Conservation (phyloP, 1,284 basidiomycete genomes). For the Ceratobasidium papillatum region DNA sequence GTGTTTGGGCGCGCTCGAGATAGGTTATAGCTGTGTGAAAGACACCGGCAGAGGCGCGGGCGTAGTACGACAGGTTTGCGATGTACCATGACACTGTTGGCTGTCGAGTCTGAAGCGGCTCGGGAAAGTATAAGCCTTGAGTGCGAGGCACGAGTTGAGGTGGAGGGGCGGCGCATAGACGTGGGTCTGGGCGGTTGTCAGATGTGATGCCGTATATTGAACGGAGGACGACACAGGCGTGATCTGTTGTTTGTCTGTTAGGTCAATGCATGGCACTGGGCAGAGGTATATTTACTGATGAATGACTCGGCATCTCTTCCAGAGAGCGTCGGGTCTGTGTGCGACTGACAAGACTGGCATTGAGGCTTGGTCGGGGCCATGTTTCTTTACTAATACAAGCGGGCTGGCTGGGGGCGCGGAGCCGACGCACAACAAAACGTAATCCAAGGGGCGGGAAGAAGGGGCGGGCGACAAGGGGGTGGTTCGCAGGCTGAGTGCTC, state of each 20-base stretch:
- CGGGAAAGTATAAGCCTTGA: constrained; percentile 35
- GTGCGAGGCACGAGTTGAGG: background rate
- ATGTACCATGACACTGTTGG: constrained; percentile 37
- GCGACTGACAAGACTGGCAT: constrained; percentile 2
- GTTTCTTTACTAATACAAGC: background rate
- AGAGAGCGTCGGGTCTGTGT: constrained; percentile 27
- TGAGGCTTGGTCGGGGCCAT: background rate
- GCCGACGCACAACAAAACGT: background rate
- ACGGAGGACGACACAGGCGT: constrained; percentile 20
- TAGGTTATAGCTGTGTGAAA: constrained; percentile 24
- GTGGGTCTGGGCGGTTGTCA: constrained; percentile 37
- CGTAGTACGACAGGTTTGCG: constrained; percentile 33
- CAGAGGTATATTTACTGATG: constrained; percentile 29
- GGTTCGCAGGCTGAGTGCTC: background rate
- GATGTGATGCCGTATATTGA: constrained; percentile 35
- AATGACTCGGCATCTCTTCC: constrained; percentile 29
- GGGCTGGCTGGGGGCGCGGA: background rate
- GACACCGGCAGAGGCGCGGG: constrained; percentile 32
- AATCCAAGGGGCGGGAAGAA: background rate
- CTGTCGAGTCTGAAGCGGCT: constrained; percentile 27
- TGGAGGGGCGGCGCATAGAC: constrained; percentile 16
- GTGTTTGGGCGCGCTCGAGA: constrained; percentile 30
- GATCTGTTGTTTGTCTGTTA: background rate
- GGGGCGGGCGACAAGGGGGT: background rate
- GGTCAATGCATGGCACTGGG: background rate